Evolutionary conservation across 352 stramenopile species (phyloP).

Genomic region (Globisporangium orthogonon): DNA sequence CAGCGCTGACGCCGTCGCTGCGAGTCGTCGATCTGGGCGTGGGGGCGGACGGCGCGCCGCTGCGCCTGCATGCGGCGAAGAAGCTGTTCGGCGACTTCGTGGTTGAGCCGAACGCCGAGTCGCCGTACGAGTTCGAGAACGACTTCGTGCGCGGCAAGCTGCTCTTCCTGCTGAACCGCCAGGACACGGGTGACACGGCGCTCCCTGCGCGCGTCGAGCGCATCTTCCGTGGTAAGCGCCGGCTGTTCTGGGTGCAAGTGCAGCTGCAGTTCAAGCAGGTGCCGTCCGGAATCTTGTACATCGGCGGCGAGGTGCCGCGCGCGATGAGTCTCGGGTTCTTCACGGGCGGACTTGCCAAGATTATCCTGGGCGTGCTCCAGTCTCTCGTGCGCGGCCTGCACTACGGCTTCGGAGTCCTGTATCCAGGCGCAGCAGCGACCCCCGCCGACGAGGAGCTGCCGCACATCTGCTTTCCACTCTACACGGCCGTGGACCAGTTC

Average conservation of each 20-base stretch:
- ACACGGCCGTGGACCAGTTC: conserved; percentile 64
- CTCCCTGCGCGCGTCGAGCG: conserved; percentile 1
- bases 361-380: conserved; percentile 48
- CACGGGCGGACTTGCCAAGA: conserved; percentile 34
- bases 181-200: conserved; percentile 13
- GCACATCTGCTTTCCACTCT: conserved; percentile 62
- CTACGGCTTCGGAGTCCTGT: conserved; percentile 42
- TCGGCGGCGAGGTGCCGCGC: conserved; percentile 50
- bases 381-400: conserved; percentile 48
- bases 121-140: conserved; percentile 71
- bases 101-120: conserved; percentile 23
- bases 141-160: conserved; percentile 67
- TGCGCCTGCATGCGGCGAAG: conserved; percentile 1
- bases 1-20: conserved; percentile 6
- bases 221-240: conserved; percentile 38
- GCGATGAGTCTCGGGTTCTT: conserved; percentile 55
- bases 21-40: conserved; percentile 14
- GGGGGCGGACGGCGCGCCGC: conserved; percentile 7
- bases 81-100: conserved; percentile 8
- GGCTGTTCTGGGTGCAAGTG: conserved; percentile 61
- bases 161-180: conserved; percentile 52
- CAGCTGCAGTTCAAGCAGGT: conserved; percentile 63
- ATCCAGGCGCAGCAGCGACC: conserved; percentile 12
- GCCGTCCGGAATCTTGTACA: conserved; percentile 49
- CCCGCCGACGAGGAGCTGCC: conserved; percentile 42